These are phyloP conservation scores for Eucalyptus fibrosa DNA, from an alignment of 345 rosid species.

Conservation along the genomic window DNA sequence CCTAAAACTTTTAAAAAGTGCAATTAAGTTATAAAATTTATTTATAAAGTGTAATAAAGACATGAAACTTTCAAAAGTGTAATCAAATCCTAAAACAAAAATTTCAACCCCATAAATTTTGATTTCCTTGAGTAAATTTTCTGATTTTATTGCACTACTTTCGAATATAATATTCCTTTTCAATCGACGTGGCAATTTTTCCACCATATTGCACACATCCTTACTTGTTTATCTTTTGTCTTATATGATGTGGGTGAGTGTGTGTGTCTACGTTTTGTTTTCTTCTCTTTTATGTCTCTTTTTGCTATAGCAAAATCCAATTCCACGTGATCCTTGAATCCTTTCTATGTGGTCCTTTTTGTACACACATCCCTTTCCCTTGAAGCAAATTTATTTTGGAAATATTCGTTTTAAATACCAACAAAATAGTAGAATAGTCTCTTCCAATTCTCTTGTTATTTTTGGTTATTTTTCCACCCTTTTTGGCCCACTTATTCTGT, in stretches of 20 bases:
- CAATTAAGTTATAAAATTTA: too few relatives aligned
- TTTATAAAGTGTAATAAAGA: neutral
- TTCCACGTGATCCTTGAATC: neutral
- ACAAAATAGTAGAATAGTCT: neutral
- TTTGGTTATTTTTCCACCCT: neutral
- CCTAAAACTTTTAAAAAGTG: too few relatives aligned
- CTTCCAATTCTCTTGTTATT: neutral
- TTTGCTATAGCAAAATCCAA: neutral
- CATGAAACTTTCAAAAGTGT: rapidly evolving
- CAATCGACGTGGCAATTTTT: neutral
- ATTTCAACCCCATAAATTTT: neutral
- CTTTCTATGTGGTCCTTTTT: neutral
- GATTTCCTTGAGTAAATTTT: neutral
- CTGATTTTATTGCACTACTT: neutral
- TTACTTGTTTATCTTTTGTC: neutral
- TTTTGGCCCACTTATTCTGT: neutral
- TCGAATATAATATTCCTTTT: neutral
- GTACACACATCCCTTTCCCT: neutral
- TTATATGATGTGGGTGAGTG: neutral
- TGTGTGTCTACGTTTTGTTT: neutral
- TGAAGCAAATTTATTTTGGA: neutral
- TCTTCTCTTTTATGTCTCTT: neutral
- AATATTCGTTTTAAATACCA: neutral
- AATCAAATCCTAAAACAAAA: neutral
- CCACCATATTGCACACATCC: neutral